phyloP scores from a whole-genome alignment of 2,329 filamentous ascomycete species.

The Coleophoma cylindrospora region DNA sequence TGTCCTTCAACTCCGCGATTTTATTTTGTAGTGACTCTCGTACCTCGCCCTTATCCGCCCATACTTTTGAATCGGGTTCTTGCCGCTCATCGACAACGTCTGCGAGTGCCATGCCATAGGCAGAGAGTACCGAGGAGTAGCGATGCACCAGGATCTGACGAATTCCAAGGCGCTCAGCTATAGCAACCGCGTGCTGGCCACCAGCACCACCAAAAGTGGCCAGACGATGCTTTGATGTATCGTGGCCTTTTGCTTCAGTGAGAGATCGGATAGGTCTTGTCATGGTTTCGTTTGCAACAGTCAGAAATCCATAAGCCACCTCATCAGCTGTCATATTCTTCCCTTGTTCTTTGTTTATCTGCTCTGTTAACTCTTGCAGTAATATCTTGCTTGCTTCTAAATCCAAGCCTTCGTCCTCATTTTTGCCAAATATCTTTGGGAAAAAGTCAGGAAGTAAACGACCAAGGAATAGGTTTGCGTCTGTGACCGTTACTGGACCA shows the following conservation, averaged over 20 bases:
- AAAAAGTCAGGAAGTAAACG: conserved; percentile 87
- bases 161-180: conserved; percentile 79
- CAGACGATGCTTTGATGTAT: conserved; percentile 84
- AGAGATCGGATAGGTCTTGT: conserved; percentile 83
- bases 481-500: conserved; percentile 86
- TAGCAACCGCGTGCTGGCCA: conserved; percentile 88
- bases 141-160: conserved; percentile 80
- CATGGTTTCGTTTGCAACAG: conserved; percentile 90
- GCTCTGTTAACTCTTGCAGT: conserved; percentile 69
- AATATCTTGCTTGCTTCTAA: conserved; percentile 68
- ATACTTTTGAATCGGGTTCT: conserved; percentile 63
- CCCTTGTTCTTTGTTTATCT: conserved; percentile 73
- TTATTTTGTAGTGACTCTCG: conserved; percentile 62
- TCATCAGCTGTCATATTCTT: conserved; percentile 74
- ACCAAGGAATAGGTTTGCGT: conserved; percentile 83
- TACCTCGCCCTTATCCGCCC: conserved; percentile 52
- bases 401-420: conserved; percentile 79
- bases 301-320: conserved; percentile 83
- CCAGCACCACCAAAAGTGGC: conserved; percentile 91
- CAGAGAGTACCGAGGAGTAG: conserved; percentile 85
- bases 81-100: conserved; percentile 92
- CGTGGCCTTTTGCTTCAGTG: conserved; percentile 88
- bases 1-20: conserved; percentile 75
- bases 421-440: conserved; percentile 89
- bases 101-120: conserved; percentile 88